Percentiles rank a stretch among this genome's conserved stretches.
These are phyloP conservation scores for Globisporangium paroecandrum DNA, from an alignment of 352 stramenopile species.

Conservation along the genomic window DNA sequence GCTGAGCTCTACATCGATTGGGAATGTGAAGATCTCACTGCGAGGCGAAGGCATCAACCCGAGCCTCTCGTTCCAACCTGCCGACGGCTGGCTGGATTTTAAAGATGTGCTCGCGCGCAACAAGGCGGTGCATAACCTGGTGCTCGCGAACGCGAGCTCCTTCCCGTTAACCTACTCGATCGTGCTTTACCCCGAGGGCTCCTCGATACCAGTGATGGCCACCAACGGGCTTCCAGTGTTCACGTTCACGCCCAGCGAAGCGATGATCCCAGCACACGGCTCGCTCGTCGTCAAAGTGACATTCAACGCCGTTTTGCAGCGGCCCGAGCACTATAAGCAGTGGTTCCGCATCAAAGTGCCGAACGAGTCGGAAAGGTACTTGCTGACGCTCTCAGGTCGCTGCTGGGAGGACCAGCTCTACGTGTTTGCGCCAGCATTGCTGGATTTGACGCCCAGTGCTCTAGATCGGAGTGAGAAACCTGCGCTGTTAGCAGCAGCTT, in stretches of 20 bases:
- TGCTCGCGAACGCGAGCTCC: conserved; percentile 55
- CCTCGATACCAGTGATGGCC: background rate
- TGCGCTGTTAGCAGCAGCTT: background rate
- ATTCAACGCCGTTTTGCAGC: conserved; percentile 64
- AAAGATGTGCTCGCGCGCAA: conserved; percentile 63
- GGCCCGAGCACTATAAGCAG: conserved; percentile 51
- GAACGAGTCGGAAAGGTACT: conserved; percentile 67
- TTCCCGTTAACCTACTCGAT: conserved; percentile 68
- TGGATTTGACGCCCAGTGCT: conserved; percentile 19
- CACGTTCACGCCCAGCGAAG: conserved; percentile 58
- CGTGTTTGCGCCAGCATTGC: conserved; percentile 32
- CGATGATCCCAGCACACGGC: conserved; percentile 53
- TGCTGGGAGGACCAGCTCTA: conserved; percentile 84
- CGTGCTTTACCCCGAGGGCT: conserved; percentile 12
- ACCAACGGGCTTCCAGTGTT: conserved; percentile 45
- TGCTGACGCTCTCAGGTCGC: conserved; percentile 46
- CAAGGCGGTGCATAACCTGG: conserved; percentile 37
- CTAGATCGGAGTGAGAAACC: background rate
- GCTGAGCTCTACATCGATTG: conserved; percentile 31
- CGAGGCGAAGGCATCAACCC: conserved; percentile 77
- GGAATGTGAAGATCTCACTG: conserved; percentile 37
- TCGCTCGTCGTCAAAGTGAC: conserved; percentile 49
- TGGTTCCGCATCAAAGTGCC: conserved; percentile 64
- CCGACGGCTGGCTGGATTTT: conserved; percentile 62
- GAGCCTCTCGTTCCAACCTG: conserved; percentile 56